These are phyloP conservation scores for Xylaria sp. DNA, from an alignment of 2,329 filamentous ascomycete genomes.

Conservation along the genomic window DNA sequence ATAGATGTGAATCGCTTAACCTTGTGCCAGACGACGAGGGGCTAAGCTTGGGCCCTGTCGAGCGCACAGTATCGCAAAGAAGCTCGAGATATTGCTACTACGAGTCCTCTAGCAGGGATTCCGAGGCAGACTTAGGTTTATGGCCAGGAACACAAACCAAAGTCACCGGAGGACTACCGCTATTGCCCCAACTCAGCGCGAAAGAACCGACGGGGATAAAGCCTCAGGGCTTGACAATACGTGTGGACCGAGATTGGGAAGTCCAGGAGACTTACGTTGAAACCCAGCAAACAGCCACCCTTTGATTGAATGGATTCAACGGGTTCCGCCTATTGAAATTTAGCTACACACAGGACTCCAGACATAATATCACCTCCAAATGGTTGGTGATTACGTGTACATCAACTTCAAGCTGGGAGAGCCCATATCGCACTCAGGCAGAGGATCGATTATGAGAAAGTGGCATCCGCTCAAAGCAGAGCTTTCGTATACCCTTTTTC, in stretches of 20 bases:
- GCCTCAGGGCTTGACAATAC: slow-evolving; percentile 14
- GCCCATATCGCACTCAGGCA: not conserved
- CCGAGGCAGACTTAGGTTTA: slow-evolving; percentile 2
- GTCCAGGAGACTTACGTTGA: not conserved
- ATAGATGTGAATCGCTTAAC: slow-evolving; percentile 15
- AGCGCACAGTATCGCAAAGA: slow-evolving; percentile 10
- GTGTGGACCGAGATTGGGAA: not conserved
- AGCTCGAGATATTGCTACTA: slow-evolving; percentile 13
- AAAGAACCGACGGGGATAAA: not conserved
- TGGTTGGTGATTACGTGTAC: not conserved
- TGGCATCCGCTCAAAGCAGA: not conserved
- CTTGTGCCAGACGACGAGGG: not conserved
- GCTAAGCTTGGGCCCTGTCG: not conserved
- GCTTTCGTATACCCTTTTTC: too few species aligned
- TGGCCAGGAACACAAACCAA: slow-evolving; percentile 23
- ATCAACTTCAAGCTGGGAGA: not conserved
- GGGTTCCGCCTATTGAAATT: not conserved
- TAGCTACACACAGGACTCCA: not conserved
- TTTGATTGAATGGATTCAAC: not conserved
- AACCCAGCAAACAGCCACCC: not conserved
- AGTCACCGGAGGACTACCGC: slow-evolving; percentile 11
- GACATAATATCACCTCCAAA: not conserved
- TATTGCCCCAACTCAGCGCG: not conserved
- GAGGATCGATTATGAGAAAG: not conserved
- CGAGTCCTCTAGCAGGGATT: slow-evolving; percentile 15